Conservation (phyloP, 345 rosid species). For the Lumnitzera racemosa region DNA sequence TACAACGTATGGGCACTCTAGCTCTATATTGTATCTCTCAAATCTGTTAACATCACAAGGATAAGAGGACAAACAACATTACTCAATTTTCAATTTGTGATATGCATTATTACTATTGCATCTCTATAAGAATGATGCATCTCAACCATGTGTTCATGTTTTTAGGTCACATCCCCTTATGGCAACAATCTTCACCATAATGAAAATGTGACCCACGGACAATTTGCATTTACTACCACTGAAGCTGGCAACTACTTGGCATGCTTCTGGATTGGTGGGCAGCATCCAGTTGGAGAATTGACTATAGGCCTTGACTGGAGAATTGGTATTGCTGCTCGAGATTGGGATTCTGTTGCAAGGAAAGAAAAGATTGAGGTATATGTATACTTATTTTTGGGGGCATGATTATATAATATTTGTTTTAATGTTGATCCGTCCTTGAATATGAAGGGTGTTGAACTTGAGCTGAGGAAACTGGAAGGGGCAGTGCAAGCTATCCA, state of each 20-base stretch:
- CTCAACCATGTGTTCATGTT: neutral
- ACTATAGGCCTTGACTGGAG: slow-evolving; percentile 84
- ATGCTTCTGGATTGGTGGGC: slow-evolving; percentile 60
- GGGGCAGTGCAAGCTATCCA: slow-evolving; percentile 57
- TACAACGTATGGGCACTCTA: no score
- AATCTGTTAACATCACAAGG: no score
- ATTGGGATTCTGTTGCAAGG: slow-evolving; percentile 93
- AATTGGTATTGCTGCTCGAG: slow-evolving; percentile 82
- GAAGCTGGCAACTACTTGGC: slow-evolving; percentile 67
- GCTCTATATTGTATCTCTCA: no score
- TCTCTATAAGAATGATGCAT: no score
- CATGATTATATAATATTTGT: neutral
- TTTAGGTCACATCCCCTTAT: slow-evolving; percentile 73
- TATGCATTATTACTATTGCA: neutral
- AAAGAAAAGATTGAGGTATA: slow-evolving; percentile 76
- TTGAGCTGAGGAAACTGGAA: slow-evolving; percentile 68
- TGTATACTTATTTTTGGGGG: neutral
- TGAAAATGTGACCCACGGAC: slow-evolving; percentile 55
- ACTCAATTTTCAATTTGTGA: neutral
- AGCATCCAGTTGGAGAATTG: slow-evolving; percentile 20
- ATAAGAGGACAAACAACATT: no score
- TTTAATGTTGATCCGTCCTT: neutral
- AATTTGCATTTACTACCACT: slow-evolving; percentile 63
- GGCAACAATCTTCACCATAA: slow-evolving; percentile 65
- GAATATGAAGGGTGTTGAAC: slow-evolving; percentile 67